Percentiles rank a stretch among this genome's conserved stretches.
Conservation (phyloP, 2,329 filamentous ascomycete species). For the Lachnellula suecica region DNA sequence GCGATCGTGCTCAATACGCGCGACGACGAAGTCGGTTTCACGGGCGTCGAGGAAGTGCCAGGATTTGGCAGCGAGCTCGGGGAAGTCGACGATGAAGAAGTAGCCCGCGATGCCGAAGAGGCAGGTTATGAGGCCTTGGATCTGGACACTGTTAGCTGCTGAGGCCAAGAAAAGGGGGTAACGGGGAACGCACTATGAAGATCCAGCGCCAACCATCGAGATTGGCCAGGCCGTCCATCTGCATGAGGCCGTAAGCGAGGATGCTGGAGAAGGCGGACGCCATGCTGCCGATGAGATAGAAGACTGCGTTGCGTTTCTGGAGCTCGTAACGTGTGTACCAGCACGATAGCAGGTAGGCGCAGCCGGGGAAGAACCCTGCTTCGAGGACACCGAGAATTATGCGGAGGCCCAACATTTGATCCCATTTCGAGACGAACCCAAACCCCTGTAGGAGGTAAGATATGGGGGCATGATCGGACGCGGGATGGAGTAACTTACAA, state of each 20-base stretch:
- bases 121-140: constrained; percentile 56
- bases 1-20: constrained; percentile 56
- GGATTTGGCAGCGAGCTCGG: constrained; percentile 50
- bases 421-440: constrained; percentile 36
- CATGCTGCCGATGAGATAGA: constrained; percentile 68
- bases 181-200: constrained; percentile 39
- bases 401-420: constrained; percentile 27
- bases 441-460: constrained; percentile 16
- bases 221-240: constrained; percentile 34
- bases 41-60: constrained; percentile 48
- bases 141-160: constrained; percentile 22
- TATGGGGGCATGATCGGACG: neutral
- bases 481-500: constrained; percentile 27
- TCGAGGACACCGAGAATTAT: constrained; percentile 30
- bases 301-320: constrained; percentile 66
- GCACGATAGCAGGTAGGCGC: constrained; percentile 40
- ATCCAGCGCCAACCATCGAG: constrained; percentile 40
- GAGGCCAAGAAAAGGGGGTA: neutral
- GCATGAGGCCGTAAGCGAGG: constrained; percentile 64
- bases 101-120: constrained; percentile 49
- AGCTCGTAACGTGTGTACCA: constrained; percentile 58
- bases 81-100: constrained; percentile 63
- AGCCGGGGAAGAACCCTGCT: constrained; percentile 37
- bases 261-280: constrained; percentile 68
- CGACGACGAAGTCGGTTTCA: constrained; percentile 53